These are phyloP conservation scores for Capronia epimyces DNA, from an alignment of 2,329 filamentous ascomycete species.

Conservation along the genomic window DNA sequence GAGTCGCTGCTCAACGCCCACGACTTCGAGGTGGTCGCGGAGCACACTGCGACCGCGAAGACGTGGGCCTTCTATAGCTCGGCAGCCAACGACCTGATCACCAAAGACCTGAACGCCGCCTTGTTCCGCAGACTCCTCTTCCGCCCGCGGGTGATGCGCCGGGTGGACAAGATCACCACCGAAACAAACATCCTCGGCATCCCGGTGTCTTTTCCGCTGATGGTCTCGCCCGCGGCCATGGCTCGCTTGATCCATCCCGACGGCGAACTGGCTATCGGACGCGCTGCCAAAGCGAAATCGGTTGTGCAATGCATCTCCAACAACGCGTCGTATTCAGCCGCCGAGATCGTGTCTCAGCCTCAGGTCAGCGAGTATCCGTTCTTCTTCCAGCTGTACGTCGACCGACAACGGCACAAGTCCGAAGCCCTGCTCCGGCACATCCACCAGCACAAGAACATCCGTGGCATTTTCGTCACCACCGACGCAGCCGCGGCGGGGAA, in stretches of 20 bases:
- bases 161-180: constrained; percentile 51
- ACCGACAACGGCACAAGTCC: constrained; percentile 47
- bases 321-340: constrained; percentile 54
- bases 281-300: constrained; percentile 47
- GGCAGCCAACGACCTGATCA: constrained; percentile 58
- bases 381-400: constrained; percentile 55
- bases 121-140: constrained; percentile 54
- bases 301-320: constrained; percentile 59
- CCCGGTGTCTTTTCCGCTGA: constrained; percentile 52
- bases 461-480: constrained; percentile 29
- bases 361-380: constrained; percentile 41
- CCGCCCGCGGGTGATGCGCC: constrained; percentile 53
- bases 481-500: constrained; percentile 43
- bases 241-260: constrained; percentile 58
- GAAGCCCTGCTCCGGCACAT: constrained; percentile 41
- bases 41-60: constrained; percentile 53
- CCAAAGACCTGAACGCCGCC: constrained; percentile 51
- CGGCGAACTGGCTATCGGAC: constrained; percentile 56
- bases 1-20: constrained; percentile 53
- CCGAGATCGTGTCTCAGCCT: constrained; percentile 45
- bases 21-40: constrained; percentile 57
- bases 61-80: constrained; percentile 67
- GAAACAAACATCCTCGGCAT: constrained; percentile 52
- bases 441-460: constrained; percentile 27
- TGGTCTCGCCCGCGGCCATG: constrained; percentile 61